phyloP scores from a whole-genome alignment of 2,329 filamentous ascomycete species.

The Pseudogymnoascus sp. region DNA sequence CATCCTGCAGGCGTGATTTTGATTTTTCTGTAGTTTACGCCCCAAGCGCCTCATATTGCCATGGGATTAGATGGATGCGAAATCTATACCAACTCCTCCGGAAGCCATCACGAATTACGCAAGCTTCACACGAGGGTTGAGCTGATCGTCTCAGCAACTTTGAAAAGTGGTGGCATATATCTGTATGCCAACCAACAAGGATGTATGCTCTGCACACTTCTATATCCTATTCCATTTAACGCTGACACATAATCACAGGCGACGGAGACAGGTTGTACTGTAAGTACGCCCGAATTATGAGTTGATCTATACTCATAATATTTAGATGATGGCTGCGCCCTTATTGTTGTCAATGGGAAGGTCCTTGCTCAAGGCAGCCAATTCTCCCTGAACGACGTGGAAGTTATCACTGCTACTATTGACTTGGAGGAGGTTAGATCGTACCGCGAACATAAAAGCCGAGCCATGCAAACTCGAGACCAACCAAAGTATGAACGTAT shows the following conservation, averaged over 20 bases:
- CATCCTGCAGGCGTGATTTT: neutral
- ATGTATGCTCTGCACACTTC: slow-evolving; percentile 39
- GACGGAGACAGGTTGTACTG: neutral
- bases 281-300: neutral
- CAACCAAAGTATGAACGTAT: slow-evolving; percentile 33
- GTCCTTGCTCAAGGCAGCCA: slow-evolving; percentile 58
- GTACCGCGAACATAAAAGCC: slow-evolving; percentile 37
- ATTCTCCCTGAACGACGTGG: slow-evolving; percentile 59
- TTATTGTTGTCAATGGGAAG: slow-evolving; percentile 56
- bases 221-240: neutral
- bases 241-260: neutral
- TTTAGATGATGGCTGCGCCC: slow-evolving; percentile 45
- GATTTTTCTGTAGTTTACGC: slow-evolving; percentile 40
- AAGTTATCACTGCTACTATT: slow-evolving; percentile 59
- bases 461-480: slow-evolving; percentile 20
- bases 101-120: slow-evolving; percentile 60
- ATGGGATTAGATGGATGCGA: slow-evolving; percentile 66
- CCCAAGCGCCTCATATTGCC: slow-evolving; percentile 43
- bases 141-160: slow-evolving; percentile 59
- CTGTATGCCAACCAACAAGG: slow-evolving; percentile 56
- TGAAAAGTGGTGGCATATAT: slow-evolving; percentile 53
- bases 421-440: slow-evolving; percentile 66
- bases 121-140: slow-evolving; percentile 60
- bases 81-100: slow-evolving; percentile 64
- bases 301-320: neutral